A percentile compares a stretch with the other conserved stretches of the same genome.
Conservation (phyloP, 139 green algal species). For the Pleodorina starrii region DNA sequence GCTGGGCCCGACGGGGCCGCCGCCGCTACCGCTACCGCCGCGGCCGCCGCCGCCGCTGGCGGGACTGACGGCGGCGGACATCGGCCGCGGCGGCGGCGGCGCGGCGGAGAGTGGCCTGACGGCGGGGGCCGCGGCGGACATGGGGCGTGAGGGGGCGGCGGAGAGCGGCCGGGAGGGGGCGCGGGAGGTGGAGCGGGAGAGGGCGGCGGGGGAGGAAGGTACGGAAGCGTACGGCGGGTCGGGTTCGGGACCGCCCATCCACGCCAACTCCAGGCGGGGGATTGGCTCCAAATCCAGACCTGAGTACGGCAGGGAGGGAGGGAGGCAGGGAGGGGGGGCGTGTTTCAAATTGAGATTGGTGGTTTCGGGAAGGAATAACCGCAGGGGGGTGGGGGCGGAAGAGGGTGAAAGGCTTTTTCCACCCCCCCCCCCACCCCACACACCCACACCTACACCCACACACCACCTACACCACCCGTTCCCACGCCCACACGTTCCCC, state of each 20-base stretch:
- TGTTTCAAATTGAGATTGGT: too few species aligned
- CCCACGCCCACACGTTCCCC: background rate
- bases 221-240: slow-evolving; percentile 58
- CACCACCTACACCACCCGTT: background rate
- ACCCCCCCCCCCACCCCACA: background rate
- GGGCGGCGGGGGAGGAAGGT: slow-evolving; percentile 39
- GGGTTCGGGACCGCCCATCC: slow-evolving; percentile 60
- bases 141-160: background rate
- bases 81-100: background rate
- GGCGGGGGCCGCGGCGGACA: background rate
- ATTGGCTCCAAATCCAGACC: slow-evolving; percentile 61
- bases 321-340: background rate
- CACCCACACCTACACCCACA: background rate
- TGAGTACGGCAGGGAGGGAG: background rate
- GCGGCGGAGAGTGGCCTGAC: slow-evolving; percentile 21
- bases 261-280: slow-evolving; percentile 60
- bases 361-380: too few species aligned
- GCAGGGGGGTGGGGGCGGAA: background rate
- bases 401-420: background rate
- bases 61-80: background rate
- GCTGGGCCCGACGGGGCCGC: background rate
- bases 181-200: slow-evolving; percentile 21
- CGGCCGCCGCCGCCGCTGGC: background rate
- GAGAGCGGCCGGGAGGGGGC: slow-evolving; percentile 30
- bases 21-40: background rate